Base-by-base conservation (phyloP, 192 early-diverging fungal genomes). In the Backusella luteola region DNA sequence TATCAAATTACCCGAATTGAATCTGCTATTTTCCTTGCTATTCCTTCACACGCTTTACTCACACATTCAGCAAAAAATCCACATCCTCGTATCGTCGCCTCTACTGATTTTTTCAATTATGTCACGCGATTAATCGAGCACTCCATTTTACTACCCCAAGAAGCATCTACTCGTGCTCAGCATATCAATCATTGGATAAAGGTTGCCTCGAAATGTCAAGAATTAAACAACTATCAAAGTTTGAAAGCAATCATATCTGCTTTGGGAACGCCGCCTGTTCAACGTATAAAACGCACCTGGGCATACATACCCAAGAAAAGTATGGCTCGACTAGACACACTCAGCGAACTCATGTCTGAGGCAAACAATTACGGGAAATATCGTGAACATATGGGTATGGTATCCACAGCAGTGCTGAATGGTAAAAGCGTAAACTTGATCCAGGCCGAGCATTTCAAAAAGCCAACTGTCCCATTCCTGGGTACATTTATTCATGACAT, bases 101-200 rank as follows among this genome's bases (percentile, higher is more conserved):
- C 86, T 15, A 89, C 93, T 15, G 93, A 94, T 70, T 92, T 92
- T 80, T 95, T 95, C 88, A 95, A 95, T 76, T 94, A 91, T 76
- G 59, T 94, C 11, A 91, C 93, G 8, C 85, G 92, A 12, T 69
- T 89, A 36, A 87, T 95, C 34, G 93, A 95, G 78, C 87, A 86
- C 77, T 87, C 93, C 0, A 90, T 95, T 38, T 75, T 95, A 39
- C 80, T 87, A 46, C 90, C 89, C 2, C 77, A 80, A 29, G 85
- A 89, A 76, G 84, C 89, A 1, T 81, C 86, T 2, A 84, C 81
- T 41, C 79, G 93, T 34, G 92, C 90, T 0, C 84, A 87, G 41
- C 81, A 80, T 34, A 86, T 94, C 21, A 81, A 87, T 59, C 85
- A 85, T 35, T 95, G 93, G 93, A 88, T 92, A 72, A 90, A 92